A percentile compares a stretch with the other conserved stretches of the same genome.
Conservation (phyloP, 495 filamentous ascomycete species). For the Penicillium flavigenum region DNA sequence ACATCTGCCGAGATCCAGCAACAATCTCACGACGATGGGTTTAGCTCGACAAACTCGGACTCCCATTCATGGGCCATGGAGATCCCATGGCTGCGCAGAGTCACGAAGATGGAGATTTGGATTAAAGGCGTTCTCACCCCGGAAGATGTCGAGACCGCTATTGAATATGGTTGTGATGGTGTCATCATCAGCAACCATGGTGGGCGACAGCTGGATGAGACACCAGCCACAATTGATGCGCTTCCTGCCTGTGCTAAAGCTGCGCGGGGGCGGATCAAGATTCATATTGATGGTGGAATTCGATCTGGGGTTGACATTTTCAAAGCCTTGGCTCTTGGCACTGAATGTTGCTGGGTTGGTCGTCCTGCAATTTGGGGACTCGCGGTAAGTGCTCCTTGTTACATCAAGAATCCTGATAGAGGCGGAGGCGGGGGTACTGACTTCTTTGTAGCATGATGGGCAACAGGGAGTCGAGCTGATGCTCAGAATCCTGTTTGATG, state of each 20-base stretch:
- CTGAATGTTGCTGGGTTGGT: constrained; percentile 64
- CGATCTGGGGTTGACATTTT: constrained; percentile 65
- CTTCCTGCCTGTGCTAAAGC: constrained; percentile 63
- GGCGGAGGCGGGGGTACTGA: neutral
- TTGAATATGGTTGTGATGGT: constrained; percentile 55
- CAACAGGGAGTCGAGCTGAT: constrained; percentile 42
- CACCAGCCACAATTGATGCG: constrained; percentile 58
- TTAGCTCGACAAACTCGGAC: constrained; percentile 58
- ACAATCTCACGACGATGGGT: constrained; percentile 52
- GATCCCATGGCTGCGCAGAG: constrained; percentile 43
- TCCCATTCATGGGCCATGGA: constrained; percentile 63
- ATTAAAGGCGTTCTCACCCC: constrained; percentile 58
- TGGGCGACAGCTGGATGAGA: constrained; percentile 65
- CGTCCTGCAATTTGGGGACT: constrained; percentile 56
- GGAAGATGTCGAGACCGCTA: constrained; percentile 53
- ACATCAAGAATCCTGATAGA: neutral
- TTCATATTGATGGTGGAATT: constrained; percentile 68
- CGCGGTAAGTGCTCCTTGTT: constrained; percentile 24
- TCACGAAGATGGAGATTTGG: constrained; percentile 57
- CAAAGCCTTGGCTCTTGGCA: constrained; percentile 66
- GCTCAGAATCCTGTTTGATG: constrained; percentile 44
- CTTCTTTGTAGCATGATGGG: constrained; percentile 31
- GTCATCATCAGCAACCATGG: constrained; percentile 71
- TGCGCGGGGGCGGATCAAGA: constrained; percentile 58
- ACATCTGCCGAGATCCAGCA: constrained; percentile 61